Base-by-base conservation (phyloP, 768 basidiomycete genomes). In the Suillus hirtellus region DNA sequence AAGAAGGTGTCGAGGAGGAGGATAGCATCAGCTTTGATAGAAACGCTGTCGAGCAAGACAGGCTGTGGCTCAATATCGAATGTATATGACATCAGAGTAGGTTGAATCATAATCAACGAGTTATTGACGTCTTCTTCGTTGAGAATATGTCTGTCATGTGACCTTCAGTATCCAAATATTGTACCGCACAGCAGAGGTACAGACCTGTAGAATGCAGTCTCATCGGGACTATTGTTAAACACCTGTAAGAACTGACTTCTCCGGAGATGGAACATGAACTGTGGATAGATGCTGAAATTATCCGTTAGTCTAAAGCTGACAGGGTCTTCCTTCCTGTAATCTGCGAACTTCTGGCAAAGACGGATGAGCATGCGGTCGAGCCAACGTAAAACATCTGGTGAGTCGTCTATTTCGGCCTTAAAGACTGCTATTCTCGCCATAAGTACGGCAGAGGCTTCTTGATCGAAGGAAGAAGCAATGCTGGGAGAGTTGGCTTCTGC, bases 361-460 rank as follows among this genome's bases (percentile, higher is more conserved):
- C 97, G 88, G 72, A 99, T 99, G 63, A 99, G 84, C 97, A 99
- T 99, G 63, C 97, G 84, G 79, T 99, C 97, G 64, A 99, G 79
- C 97, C 97, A 99, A 65, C 97, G 79, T 60, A 99, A 79, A 38
- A 99, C 96, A 73, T 99, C 97, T 0, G 97, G 95, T 4, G 89
- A 90, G 75, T 99, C 96, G 71, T 99, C 97, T 66, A 99, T 95
- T 78, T 99, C 97, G 31, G 97, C 96, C 77, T 99, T 99, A 86
- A 98, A 99, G 9, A 99, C 95, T 0, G 97, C 96, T 75, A 99
- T 99, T 66, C 97, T 87, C 12, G 97, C 93, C 96, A 99, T 99
- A 69, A 99, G 80, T 9, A 99, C 96, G 1, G 97, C 96, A 2
- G 96, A 90, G 0, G 96, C 93, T 79, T 99, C 97, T 73, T 99